Evolutionary conservation across 345 rosid genomes (phyloP).

Genomic region (Salix suchowensis): DNA sequence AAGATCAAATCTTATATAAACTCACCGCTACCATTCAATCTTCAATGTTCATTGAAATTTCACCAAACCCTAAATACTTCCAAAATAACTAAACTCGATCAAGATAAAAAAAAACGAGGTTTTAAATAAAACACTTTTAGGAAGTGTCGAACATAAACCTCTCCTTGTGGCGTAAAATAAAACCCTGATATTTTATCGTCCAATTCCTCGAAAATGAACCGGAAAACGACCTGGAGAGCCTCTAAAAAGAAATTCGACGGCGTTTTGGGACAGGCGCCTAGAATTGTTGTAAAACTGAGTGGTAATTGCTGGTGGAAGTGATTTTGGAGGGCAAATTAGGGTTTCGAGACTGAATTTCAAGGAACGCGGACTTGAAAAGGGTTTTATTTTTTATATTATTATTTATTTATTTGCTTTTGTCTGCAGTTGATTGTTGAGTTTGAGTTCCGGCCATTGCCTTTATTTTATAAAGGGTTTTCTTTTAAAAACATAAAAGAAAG

Average conservation of each 20-base stretch:
- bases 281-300: background rate
- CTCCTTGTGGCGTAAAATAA: background rate
- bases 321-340: background rate
- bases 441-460: conserved; percentile 6
- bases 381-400: conserved; percentile 5
- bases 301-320: background rate
- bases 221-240: background rate
- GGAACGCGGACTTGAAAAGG: conserved; percentile 38
- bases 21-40: conserved; percentile 1
- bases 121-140: background rate
- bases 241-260: background rate
- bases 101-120: background rate
- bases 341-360: conserved; percentile 8
- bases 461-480: no score
- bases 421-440: conserved; percentile 1
- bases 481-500: no score
- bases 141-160: background rate
- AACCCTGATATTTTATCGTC: background rate
- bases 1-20: background rate
- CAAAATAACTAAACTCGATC: background rate
- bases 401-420: conserved; percentile 3
- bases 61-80: background rate
- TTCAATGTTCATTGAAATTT: background rate
- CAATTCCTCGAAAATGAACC: background rate
- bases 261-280: background rate